Conservation (phyloP, 352 stramenopile genomes). For the Phytophthora pisi region DNA sequence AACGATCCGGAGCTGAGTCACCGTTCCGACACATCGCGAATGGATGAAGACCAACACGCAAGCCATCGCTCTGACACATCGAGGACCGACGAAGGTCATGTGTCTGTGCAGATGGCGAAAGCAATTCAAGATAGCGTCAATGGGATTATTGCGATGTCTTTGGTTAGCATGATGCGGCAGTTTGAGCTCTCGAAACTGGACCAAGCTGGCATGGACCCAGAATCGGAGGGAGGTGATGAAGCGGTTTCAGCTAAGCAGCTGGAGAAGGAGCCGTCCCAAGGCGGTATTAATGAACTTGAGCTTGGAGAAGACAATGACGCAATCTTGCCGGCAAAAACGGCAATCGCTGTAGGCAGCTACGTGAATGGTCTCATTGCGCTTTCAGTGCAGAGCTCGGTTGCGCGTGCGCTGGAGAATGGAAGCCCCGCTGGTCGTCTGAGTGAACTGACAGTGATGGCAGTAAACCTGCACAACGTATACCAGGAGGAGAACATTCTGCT, state of each 20-base stretch:
- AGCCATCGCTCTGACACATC: slow-evolving; percentile 6
- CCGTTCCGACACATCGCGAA: slow-evolving; percentile 1
- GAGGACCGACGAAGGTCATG: slow-evolving; percentile 9
- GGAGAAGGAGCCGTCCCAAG: slow-evolving; percentile 3
- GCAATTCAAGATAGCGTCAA: slow-evolving; percentile 45
- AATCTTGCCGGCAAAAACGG: slow-evolving; percentile 17
- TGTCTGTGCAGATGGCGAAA: slow-evolving; percentile 47
- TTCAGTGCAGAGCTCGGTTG: slow-evolving; percentile 30
- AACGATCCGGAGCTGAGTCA: slow-evolving; percentile 17
- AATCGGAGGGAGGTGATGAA: slow-evolving; percentile 11
- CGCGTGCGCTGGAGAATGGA: slow-evolving; percentile 16
- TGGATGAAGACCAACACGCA: slow-evolving; percentile 4
- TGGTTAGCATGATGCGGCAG: slow-evolving; percentile 34
- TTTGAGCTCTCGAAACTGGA: slow-evolving; percentile 14
- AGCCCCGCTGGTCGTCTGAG: slow-evolving; percentile 4
- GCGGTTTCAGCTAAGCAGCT: background rate
- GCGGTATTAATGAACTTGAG: slow-evolving; percentile 1
- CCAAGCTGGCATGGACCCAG: slow-evolving; percentile 1
- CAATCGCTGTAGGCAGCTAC: slow-evolving; percentile 24
- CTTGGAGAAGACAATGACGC: slow-evolving; percentile 7
- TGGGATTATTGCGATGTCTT: slow-evolving; percentile 40
- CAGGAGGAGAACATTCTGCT: background rate
- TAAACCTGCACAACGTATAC: slow-evolving; percentile 13
- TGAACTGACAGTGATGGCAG: slow-evolving; percentile 20
- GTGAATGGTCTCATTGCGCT: slow-evolving; percentile 28